Conservation (phyloP, 192 early-diverging fungal genomes). For the Rhizophagus prolifer region DNA sequence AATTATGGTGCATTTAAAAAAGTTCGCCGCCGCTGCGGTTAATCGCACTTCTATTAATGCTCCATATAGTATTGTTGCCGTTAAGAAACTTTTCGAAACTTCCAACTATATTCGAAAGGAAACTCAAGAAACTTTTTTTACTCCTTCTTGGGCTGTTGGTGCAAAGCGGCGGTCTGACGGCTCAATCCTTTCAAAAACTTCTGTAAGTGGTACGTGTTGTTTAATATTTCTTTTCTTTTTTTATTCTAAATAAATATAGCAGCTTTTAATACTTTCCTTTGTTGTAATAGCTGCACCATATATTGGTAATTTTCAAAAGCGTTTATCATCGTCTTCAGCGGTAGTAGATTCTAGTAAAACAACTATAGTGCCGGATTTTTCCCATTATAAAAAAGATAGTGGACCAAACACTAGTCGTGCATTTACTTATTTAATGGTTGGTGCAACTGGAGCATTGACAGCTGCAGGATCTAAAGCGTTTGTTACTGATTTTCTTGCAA, state of each 20-base stretch:
- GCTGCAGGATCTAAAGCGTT: constrained; percentile 87
- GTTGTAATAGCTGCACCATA: background rate
- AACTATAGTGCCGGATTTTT: constrained; percentile 72
- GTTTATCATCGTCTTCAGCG: constrained; percentile 42
- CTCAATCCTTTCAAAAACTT: constrained; percentile 41
- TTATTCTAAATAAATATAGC: background rate
- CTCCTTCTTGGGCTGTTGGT: constrained; percentile 24
- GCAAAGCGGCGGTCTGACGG: constrained; percentile 38
- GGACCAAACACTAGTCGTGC: constrained; percentile 66
- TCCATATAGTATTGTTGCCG: constrained; percentile 42
- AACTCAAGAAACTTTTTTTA: constrained; percentile 25
- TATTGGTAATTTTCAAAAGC: constrained; percentile 22
- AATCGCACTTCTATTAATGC: constrained; percentile 55
- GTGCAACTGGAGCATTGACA: constrained; percentile 78
- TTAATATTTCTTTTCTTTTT: background rate
- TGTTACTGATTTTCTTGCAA: constrained; percentile 78
- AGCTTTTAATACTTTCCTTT: background rate
- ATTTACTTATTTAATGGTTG: constrained; percentile 93
- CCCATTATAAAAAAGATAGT: constrained; percentile 70
- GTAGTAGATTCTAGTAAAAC: constrained; percentile 56
- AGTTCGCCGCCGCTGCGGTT: constrained; percentile 48
- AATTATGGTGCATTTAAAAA: constrained; percentile 16
- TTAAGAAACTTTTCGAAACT: constrained; percentile 45
- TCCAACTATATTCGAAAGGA: constrained; percentile 41
- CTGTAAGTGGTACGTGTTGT: constrained; percentile 48